A percentile compares a stretch with the other conserved stretches of the same genome.
phyloP scores from a whole-genome alignment of 306 rosid species.

The Cucurbita maxima region DNA sequence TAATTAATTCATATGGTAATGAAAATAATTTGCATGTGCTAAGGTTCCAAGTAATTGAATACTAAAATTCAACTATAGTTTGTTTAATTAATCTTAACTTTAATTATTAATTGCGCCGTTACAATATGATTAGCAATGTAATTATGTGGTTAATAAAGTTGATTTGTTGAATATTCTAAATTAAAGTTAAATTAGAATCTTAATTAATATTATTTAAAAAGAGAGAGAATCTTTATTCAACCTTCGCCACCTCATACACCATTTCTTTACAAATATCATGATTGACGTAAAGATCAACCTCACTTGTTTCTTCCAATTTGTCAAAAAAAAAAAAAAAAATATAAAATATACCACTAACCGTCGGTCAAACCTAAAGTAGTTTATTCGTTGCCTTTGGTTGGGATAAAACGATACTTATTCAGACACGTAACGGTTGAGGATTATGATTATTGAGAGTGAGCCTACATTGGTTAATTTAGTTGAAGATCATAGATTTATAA shows the following conservation, averaged over 20 bases:
- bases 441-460: too few species aligned
- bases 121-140: not conserved
- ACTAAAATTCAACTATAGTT: conserved; percentile 1
- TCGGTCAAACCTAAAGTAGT: not conserved
- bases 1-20: not conserved
- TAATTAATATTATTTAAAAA: not conserved
- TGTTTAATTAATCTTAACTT: conserved; percentile 12
- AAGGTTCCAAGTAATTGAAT: conserved; percentile 19
- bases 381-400: not conserved
- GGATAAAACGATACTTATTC: too few species aligned
- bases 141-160: not conserved
- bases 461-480: too few species aligned
- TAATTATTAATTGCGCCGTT: not conserved
- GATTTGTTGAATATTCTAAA: not conserved
- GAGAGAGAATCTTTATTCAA: not conserved
- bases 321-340: not conserved
- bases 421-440: too few species aligned
- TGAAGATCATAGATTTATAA: too few species aligned
- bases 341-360: not conserved
- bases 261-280: not conserved
- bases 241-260: not conserved
- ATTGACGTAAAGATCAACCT: not conserved
- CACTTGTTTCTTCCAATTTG: not conserved
- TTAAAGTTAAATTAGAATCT: not conserved
- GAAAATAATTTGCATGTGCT: conserved; percentile 26